Percentiles rank a stretch among this genome's conserved stretches.
These are phyloP conservation scores for Eragrostis tef DNA, from an alignment of 202 grass and related monocot species.

Conservation along the genomic window DNA sequence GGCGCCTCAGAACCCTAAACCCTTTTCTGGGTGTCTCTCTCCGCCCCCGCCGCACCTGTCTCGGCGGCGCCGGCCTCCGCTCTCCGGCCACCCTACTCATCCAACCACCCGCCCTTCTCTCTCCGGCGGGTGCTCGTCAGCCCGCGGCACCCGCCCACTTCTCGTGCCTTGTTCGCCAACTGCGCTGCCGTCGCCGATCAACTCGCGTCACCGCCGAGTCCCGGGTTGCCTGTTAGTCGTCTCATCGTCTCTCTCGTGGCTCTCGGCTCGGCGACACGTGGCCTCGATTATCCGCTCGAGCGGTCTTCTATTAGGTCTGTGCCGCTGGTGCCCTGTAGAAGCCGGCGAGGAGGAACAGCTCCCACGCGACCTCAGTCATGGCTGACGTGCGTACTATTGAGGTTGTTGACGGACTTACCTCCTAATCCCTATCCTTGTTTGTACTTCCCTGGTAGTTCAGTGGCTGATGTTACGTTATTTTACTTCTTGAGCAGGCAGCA, in stretches of 20 bases:
- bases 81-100: neutral
- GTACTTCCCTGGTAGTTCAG: neutral
- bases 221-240: neutral
- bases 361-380: constrained; percentile 9
- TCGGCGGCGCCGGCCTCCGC: constrained; percentile 11
- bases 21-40: neutral
- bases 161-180: neutral
- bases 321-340: neutral
- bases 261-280: neutral
- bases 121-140: no score
- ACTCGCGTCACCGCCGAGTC: neutral
- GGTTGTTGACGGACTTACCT: constrained; percentile 1
- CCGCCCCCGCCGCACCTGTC: neutral
- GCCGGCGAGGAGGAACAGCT: neutral
- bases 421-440: neutral
- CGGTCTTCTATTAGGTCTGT: neutral
- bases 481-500: constrained; percentile 57
- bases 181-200: neutral
- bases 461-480: constrained; percentile 23
- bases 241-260: neutral
- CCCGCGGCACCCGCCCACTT: neutral
- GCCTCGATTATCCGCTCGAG: neutral
- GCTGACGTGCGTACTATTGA: neutral
- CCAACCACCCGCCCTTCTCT: neutral
- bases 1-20: constrained; percentile 24